A percentile compares a stretch with the other conserved stretches of the same genome.
Conservation (phyloP, 441 rosid genomes). For the Capsella rubella region DNA sequence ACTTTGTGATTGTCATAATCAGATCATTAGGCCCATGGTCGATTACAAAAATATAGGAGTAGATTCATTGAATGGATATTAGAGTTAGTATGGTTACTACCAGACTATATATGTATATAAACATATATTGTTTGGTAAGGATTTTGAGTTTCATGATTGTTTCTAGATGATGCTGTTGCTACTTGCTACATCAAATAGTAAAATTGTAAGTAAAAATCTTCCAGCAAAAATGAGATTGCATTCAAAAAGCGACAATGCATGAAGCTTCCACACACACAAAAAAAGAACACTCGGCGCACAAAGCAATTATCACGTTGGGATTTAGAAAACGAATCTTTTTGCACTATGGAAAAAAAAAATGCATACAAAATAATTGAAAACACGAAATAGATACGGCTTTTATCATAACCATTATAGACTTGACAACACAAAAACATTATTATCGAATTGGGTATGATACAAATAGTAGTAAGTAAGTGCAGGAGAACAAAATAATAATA, state of each 20-base stretch:
- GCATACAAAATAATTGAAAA: constrained; percentile 6
- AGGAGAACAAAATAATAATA: neutral
- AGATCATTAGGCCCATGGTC: neutral
- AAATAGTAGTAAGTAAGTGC: constrained; percentile 5
- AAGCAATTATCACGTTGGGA: constrained; percentile 41
- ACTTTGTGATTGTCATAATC: neutral
- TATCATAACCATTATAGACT: constrained; percentile 24
- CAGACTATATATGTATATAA: no score
- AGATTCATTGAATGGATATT: neutral
- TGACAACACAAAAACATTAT: neutral
- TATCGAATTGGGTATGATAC: neutral
- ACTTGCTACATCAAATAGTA: no score
- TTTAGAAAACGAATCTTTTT: constrained; percentile 3
- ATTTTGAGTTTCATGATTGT: no score
- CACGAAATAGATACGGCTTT: neutral
- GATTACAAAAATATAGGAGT: neutral
- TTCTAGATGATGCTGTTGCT: no score
- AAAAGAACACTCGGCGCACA: neutral
- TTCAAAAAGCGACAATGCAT: constrained; percentile 22
- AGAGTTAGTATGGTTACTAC: neutral
- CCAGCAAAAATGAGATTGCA: neutral
- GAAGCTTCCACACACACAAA: neutral
- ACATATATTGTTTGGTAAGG: neutral
- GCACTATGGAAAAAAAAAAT: neutral
- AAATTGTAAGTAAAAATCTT: no score